phyloP scores from a whole-genome alignment of 1,139 yeast species.

The Hansenula lynferdii region DNA sequence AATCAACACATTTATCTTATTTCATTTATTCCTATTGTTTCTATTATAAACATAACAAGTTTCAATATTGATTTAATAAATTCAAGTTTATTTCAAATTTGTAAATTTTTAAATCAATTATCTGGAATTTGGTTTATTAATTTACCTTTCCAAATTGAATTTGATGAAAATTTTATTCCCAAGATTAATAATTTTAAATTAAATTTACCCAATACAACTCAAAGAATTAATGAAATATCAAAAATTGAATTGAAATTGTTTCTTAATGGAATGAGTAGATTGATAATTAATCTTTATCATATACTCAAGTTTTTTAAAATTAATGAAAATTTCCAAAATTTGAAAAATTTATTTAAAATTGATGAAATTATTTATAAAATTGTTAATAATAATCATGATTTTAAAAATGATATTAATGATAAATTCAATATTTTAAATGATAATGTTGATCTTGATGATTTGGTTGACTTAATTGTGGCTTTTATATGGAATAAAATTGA shows the following conservation, averaged over 20 bases:
- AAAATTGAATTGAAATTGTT: slow-evolving; percentile 10
- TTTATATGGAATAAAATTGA: slow-evolving; percentile 4
- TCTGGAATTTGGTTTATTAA: slow-evolving; percentile 11
- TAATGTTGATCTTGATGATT: slow-evolving; percentile 4
- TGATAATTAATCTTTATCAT: slow-evolving; percentile 8
- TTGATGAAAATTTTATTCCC: slow-evolving; percentile 4
- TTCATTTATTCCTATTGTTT: slow-evolving; percentile 18
- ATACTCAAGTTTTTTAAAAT: slow-evolving; percentile 5
- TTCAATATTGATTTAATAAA: slow-evolving; percentile 16
- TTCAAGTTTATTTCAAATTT: slow-evolving; percentile 11
- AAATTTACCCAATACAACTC: slow-evolving; percentile 1
- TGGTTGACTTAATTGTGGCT: slow-evolving; percentile 2
- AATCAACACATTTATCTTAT: slow-evolving; percentile 11
- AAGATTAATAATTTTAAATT: slow-evolving; percentile 8
- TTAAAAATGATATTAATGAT: not conserved
- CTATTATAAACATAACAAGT: slow-evolving; percentile 12
- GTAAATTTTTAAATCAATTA: slow-evolving; percentile 13
- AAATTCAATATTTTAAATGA: not conserved
- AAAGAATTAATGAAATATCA: slow-evolving; percentile 11
- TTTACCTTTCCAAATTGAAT: slow-evolving; percentile 12
- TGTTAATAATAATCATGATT: slow-evolving; percentile 12
- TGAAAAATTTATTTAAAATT: slow-evolving; percentile 12
- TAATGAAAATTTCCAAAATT: slow-evolving; percentile 4
- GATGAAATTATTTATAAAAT: slow-evolving; percentile 20
- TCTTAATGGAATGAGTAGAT: slow-evolving; percentile 10